Base-by-base conservation (phyloP, 208 protist species). In the Spongospora subterranea region DNA sequence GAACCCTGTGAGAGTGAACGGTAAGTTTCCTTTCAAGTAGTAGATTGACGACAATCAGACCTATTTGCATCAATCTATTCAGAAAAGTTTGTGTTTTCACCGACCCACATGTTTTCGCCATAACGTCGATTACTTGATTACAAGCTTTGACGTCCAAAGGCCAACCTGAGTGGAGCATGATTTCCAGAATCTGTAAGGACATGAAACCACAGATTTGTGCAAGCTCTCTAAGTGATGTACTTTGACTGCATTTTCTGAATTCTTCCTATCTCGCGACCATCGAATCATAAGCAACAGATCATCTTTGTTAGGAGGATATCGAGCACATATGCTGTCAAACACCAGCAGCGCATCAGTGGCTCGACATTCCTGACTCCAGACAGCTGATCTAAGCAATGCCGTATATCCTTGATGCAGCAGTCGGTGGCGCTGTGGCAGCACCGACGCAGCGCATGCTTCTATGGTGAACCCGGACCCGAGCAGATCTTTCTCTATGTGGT, bases 91-190 rank as follows among this genome's bases (percentile, higher is more conserved):
- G 6, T 6, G 35, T 17, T 82, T 6, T 13, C 35, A 40, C 17
- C 13, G 40, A 43, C 17, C 40, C 71, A 20, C 17, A 35, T 17
- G 6, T 17, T 6, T 6, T 82, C 13, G 71, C 71, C 13, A 82
- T 35, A 82, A 82, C 71, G 17, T 82, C n/a, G 40, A 82, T 35
- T 6, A 82, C 71, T 82, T 43, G 71, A 82, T 82, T 82, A n/a
- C 71, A 82, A 43, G 71, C 71, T 6, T 39, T 82, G 6, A n/a
- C 17, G 17, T 82, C 40, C n/a, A 82, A n/a, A 39, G 71, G 71
- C 6, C 71, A 82, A 40, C 71, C 71, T 40, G 71, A 82, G 35
- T 82, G 71, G 35, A 82, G n/a, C 71, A 82, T 82, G 17, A 35
- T 82, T n/a, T 82, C 17, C 35, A 82, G n/a, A 35, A 82, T 82